Percentiles rank a stretch among this genome's conserved stretches.
phyloP scores from a whole-genome alignment of 2,329 filamentous ascomycete genomes.

The Xylariaceae sp. region DNA sequence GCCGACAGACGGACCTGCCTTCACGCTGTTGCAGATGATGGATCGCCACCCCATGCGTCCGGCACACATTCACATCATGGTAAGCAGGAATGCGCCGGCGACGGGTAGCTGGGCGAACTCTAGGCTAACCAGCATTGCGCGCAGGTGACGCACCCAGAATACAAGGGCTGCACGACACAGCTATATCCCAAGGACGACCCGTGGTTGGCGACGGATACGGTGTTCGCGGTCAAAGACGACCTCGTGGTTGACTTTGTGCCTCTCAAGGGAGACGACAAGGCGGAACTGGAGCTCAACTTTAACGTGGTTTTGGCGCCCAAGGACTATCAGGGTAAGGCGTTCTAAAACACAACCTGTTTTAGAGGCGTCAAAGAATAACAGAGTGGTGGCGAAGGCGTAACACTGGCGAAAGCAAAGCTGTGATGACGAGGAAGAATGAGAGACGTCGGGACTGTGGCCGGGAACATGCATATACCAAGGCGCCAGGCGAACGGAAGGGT shows the following conservation, averaged over 20 bases:
- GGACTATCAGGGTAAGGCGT: constrained; percentile 42
- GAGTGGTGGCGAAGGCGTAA: constrained; percentile 9
- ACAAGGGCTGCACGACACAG: constrained; percentile 71
- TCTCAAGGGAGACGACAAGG: constrained; percentile 32
- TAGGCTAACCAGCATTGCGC: neutral
- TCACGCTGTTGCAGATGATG: constrained; percentile 43
- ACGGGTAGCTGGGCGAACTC: neutral
- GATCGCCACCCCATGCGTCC: constrained; percentile 49
- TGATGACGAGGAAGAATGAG: constrained; percentile 1
- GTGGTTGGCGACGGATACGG: constrained; percentile 54
- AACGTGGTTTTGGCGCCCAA: constrained; percentile 45
- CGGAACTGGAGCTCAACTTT: constrained; percentile 31
- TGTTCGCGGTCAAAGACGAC: constrained; percentile 54
- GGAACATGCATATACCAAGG: neutral
- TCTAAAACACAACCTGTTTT: constrained; percentile 13
- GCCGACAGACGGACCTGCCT: constrained; percentile 57
- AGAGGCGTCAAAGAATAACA: constrained; percentile 3
- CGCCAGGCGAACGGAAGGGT: neutral
- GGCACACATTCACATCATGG: constrained; percentile 53
- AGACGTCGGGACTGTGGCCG: neutral
- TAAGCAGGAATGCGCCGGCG: constrained; percentile 19
- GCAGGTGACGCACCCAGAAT: constrained; percentile 57
- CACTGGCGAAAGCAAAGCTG: constrained; percentile 6
- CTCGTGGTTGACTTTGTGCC: constrained; percentile 51
- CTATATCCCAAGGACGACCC: constrained; percentile 69